Evolutionary conservation across 1,284 basidiomycete genomes (phyloP), one percentile per base, ranked within the genome.

Genomic region (Tilletia horrida): DNA sequence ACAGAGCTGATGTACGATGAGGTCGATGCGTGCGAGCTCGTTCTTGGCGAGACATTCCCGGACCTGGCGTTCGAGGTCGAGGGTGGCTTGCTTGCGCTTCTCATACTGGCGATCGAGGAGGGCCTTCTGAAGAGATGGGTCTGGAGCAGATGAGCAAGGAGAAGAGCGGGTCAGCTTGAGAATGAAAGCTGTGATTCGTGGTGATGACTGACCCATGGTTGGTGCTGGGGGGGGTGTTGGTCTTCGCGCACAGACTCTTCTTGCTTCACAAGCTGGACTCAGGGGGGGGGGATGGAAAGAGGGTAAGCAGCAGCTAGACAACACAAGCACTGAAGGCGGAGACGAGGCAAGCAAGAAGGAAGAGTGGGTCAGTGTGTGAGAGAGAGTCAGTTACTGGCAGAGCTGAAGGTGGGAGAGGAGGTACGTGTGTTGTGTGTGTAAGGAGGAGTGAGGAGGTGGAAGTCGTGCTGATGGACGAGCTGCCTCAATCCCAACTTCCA

Each of bases 21-120:
- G 86, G 68, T 86, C 86, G 79, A 97, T 93, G 29, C 90, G 88
- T 7, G 88, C 86, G 61, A 89, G 86, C 82, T 97, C 93, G 48
- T 89, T 88, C 75, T 89, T 87, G 68, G 86, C 85, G 70, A 92
- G 88, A 73, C 89, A 91, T 83, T 95, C 93, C 73, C 93, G 89
- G 69, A 97, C 90, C 83, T 93, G 88, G 76, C 93, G 95, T 85
- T 97, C 94, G 63, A 97, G 87, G 69, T 97, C 94, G 66, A 97
- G 88, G 1, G 95, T 94, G 3, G 94, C 92, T 9, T 91, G 89
- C 84, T 97, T 97, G 70, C 96, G 88, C 84, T 93, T 92, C 85
- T 97, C 95, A 81, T 97, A 92, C 42, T 77, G 74, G 64, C 80
- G 76, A 64, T 82, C 79, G 21, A 81, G 70, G n/a, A 82, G 72